Evolutionary conservation across 2,329 filamentous ascomycete species (phyloP), one percentile per base, ranked within the genome.

Genomic region (Trichoderma cornu-damae): DNA sequence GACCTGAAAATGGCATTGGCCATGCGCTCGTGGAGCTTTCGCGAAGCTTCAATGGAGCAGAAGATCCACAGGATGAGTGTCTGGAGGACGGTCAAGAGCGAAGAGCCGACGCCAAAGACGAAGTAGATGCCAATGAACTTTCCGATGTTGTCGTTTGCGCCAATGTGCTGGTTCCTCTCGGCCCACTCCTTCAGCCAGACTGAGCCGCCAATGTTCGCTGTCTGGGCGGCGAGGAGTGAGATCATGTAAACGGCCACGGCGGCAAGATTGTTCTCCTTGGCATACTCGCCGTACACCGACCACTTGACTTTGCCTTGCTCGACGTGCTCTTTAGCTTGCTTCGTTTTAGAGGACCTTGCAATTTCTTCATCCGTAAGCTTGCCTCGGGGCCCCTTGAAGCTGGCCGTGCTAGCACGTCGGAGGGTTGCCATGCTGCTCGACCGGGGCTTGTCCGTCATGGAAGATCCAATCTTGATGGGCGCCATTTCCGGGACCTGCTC

Each of bases 231-330:
- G 59, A 97, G 66, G 44, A 97, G 79, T 54, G 90, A 84, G 42
- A 87, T 44, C 14, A 96, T 67, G 71, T 97, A 99, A 63, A 96
- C 78, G 14, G 73, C 72, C 7, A 99, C 94, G 11, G 94, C 95
- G 57, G 83, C 77, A 14, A 96, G 73, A 70, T 97, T 96, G 77
- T 90, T 96, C 59, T 90, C 90, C 74, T 90, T 96, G 57, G 94
- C 95, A 67, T 99, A 99, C 73, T 96, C 92, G 16, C 79, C 78
- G 69, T 99, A 99, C 26, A 99, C 93, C 65, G 68, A 66, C 92
- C 94, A 97, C 73, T 96, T 97, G 65, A 99, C 94, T 71, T 97
- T 96, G 67, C 94, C 94, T 74, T 99, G 91, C 71, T 99, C 91
- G 2, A 84, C 82, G 63, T 88, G 87, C 71, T 99, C 94, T 73